phyloP scores from a whole-genome alignment of 257 asterid species.

The Rehmannia glutinosa region DNA sequence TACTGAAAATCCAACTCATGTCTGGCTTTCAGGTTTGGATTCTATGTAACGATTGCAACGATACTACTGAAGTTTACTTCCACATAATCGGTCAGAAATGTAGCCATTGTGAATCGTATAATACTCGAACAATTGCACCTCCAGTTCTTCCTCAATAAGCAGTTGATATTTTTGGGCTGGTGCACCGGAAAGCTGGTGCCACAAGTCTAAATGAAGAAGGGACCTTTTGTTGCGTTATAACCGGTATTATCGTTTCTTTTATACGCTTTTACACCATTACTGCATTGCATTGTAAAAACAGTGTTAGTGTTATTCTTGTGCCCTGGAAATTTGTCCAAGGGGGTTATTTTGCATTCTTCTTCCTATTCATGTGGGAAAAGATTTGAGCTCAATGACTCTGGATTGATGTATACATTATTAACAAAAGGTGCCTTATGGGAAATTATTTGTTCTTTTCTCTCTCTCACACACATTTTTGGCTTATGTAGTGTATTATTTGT shows the following conservation, averaged over 20 bases:
- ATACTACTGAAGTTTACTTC: slow-evolving; percentile 84
- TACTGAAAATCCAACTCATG: not conserved
- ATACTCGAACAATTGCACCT: slow-evolving; percentile 76
- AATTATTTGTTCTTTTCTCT: not conserved
- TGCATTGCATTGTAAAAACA: not conserved
- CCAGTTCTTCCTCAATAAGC: slow-evolving; percentile 77
- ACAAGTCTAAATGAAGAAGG: slow-evolving; percentile 4
- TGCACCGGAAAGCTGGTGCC: slow-evolving; percentile 29
- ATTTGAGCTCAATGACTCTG: slow-evolving; percentile 17
- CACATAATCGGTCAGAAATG: slow-evolving; percentile 91
- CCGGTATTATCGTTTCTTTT: not conserved
- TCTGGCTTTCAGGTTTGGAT: slow-evolving; percentile 69
- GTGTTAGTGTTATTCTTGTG: slow-evolving; percentile 6
- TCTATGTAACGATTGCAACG: slow-evolving; percentile 91
- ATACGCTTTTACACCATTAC: not conserved
- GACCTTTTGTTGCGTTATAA: not conserved
- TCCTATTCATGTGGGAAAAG: not conserved
- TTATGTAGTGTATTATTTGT: no score
- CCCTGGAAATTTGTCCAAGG: not conserved
- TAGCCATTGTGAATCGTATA: slow-evolving; percentile 84
- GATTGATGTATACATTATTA: slow-evolving; percentile 18
- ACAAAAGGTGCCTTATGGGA: not conserved
- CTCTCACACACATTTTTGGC: no score
- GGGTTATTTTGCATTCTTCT: not conserved
- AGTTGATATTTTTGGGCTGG: slow-evolving; percentile 4